Percentiles rank a stretch among this genome's conserved stretches.
Evolutionary conservation across 2,329 filamentous ascomycete genomes (phyloP).

Genomic region (Xylariaceae sp.): DNA sequence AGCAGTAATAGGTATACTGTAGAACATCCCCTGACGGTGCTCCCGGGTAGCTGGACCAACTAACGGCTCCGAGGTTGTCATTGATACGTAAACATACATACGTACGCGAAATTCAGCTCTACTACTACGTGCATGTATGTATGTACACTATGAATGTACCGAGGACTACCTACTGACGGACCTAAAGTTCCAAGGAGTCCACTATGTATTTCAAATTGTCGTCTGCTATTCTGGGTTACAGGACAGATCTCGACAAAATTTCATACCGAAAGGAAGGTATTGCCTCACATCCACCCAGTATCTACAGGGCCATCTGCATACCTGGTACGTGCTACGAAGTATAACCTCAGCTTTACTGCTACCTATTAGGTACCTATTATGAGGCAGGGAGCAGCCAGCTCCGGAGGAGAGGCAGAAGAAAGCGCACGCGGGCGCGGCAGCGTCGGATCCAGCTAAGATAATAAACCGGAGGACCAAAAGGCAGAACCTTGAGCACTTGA

Average conservation of each 20-base stretch:
- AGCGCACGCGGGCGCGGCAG: conserved; percentile 13
- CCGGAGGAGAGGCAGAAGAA: conserved; percentile 3
- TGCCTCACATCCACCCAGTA: background rate
- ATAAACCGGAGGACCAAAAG: conserved; percentile 20
- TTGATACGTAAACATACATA: no score
- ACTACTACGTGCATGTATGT: no score
- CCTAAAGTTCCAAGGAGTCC: background rate
- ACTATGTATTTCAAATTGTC: background rate
- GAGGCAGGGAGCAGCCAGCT: conserved; percentile 13
- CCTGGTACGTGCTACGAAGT: no score
- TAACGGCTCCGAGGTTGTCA: background rate
- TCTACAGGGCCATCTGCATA: no score
- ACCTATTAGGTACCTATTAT: no score
- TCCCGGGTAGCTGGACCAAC: background rate
- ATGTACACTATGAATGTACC: no score
- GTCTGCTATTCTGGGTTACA: background rate
- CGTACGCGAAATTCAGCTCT: no score
- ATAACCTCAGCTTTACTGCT: no score
- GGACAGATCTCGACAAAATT: background rate
- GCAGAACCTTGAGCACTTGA: conserved; percentile 4
- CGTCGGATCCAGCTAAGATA: conserved; percentile 22
- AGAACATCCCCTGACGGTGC: background rate
- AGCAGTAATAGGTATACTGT: no score
- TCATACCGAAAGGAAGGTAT: background rate
- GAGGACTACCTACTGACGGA: no score